Percentiles rank a stretch among this genome's conserved stretches.
phyloP scores from a whole-genome alignment of 371 early-diverging fungal genomes.

The Batrachochytrium dendrobatidis region DNA sequence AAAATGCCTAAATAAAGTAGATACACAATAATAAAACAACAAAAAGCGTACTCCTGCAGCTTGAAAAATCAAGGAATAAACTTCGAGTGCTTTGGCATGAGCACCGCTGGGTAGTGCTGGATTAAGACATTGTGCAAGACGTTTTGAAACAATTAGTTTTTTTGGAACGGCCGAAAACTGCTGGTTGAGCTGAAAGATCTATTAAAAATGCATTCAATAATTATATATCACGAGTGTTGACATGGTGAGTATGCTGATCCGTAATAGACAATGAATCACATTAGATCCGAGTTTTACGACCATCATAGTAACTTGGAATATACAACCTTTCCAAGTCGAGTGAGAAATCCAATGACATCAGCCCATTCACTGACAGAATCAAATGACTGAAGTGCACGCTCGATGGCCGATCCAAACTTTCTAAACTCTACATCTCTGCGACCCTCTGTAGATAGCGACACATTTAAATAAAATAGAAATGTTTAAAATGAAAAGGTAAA shows the following conservation, averaged over 20 bases:
- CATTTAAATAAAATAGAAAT: too few species aligned
- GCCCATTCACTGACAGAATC: conserved; percentile 94
- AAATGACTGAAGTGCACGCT: conserved; percentile 79
- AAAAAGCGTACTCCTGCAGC: conserved; percentile 64
- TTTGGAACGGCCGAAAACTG: conserved; percentile 71
- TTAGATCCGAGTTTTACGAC: background rate
- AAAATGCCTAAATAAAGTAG: background rate
- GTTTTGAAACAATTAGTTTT: conserved; percentile 83
- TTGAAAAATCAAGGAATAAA: conserved; percentile 82
- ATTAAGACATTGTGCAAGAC: conserved; percentile 96
- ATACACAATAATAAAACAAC: background rate
- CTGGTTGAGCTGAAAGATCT: conserved; percentile 75
- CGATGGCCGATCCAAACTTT: conserved; percentile 45
- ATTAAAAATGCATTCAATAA: background rate
- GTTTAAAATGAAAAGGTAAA: too few species aligned
- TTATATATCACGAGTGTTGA: too few species aligned
- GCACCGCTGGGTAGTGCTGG: conserved; percentile 98
- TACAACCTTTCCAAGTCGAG: conserved; percentile 72
- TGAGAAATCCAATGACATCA: conserved; percentile 86
- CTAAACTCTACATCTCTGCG: background rate
- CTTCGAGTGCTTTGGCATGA: conserved; percentile 92
- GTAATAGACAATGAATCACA: too few species aligned
- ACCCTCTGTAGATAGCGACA: too few species aligned
- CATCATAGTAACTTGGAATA: background rate
- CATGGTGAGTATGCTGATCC: too few species aligned